A percentile compares a stretch with the other conserved stretches of the same genome.
These are phyloP conservation scores for Begonia loranthoides DNA, from an alignment of 306 rosid species.

Conservation along the genomic window DNA sequence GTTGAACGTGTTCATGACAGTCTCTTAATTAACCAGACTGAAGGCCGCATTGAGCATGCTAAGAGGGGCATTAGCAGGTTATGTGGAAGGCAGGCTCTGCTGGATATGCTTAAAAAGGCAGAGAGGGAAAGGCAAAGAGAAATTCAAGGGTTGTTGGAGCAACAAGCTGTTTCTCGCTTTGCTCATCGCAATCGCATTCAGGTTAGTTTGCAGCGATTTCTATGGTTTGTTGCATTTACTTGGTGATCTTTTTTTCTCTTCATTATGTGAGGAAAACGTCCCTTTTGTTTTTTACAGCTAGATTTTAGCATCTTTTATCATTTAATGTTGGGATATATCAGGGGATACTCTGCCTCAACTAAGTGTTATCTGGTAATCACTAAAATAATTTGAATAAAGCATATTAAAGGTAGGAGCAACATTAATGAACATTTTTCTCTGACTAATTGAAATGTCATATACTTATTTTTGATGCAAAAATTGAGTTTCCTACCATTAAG, in stretches of 20 bases:
- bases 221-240: slow-evolving; percentile 4
- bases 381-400: too few relatives aligned
- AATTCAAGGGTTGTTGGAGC: slow-evolving; percentile 56
- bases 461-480: too few relatives aligned
- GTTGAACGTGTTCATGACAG: slow-evolving; percentile 49
- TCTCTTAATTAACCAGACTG: slow-evolving; percentile 47
- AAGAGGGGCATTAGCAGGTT: slow-evolving; percentile 67
- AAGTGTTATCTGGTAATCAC: too few relatives aligned
- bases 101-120: slow-evolving; percentile 83
- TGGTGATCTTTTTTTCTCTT: slow-evolving; percentile 5
- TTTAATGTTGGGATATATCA: too few relatives aligned
- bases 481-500: too few relatives aligned
- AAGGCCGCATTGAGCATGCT: slow-evolving; percentile 37
- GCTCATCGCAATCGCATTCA: slow-evolving; percentile 97
- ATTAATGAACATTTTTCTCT: too few relatives aligned
- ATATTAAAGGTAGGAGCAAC: too few relatives aligned
- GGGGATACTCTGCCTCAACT: too few relatives aligned
- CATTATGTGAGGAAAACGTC: background rate
- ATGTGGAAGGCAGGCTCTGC: slow-evolving; percentile 83
- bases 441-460: too few relatives aligned
- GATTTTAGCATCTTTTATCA: too few relatives aligned
- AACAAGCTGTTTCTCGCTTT: slow-evolving; percentile 61
- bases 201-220: slow-evolving; percentile 27
- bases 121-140: slow-evolving; percentile 69
- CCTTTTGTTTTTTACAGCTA: too few relatives aligned